A percentile compares a stretch with the other conserved stretches of the same genome.
Conservation (phyloP, 1,139 yeast species). For the Suhomyces guaymorum region DNA sequence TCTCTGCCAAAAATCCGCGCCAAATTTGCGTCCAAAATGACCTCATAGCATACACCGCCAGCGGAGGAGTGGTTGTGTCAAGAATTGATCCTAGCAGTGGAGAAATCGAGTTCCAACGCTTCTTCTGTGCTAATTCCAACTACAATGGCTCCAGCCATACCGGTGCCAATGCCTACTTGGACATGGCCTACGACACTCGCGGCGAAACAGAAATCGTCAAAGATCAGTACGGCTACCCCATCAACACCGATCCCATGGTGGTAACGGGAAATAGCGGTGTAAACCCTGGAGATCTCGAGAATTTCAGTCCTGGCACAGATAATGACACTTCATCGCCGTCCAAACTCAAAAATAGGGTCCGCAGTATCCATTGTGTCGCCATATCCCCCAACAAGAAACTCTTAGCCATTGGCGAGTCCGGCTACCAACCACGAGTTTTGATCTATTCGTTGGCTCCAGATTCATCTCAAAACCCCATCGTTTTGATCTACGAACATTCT, state of each 20-base stretch:
- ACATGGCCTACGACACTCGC: conserved; percentile 22
- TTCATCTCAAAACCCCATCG: conserved; percentile 48
- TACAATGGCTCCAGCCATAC: conserved; percentile 1
- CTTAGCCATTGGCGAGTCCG: conserved; percentile 67
- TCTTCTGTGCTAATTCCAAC: conserved; percentile 50
- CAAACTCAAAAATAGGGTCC: conserved; percentile 46
- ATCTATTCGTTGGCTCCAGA: conserved; percentile 59
- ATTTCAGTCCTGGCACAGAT: background rate
- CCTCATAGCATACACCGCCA: conserved; percentile 59
- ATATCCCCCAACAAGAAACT: conserved; percentile 53
- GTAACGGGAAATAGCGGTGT: conserved; percentile 19
- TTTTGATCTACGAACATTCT: conserved; percentile 57
- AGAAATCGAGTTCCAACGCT: conserved; percentile 37
- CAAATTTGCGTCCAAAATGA: conserved; percentile 44
- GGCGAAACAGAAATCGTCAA: conserved; percentile 13
- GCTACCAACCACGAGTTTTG: conserved; percentile 63
- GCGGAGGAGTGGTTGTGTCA: conserved; percentile 67
- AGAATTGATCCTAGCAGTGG: conserved; percentile 22
- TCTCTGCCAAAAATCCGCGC: conserved; percentile 30
- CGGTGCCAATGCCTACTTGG: conserved; percentile 34
- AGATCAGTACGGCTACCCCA: conserved; percentile 40
- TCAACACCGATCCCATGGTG: conserved; percentile 28
- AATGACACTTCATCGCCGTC: conserved; percentile 27
- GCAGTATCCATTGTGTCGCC: conserved; percentile 56
- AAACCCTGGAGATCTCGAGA: conserved; percentile 6